A percentile compares a stretch with the other conserved stretches of the same genome.
Evolutionary conservation across 305 asterid genomes (phyloP).

Genomic region (Vinca major): DNA sequence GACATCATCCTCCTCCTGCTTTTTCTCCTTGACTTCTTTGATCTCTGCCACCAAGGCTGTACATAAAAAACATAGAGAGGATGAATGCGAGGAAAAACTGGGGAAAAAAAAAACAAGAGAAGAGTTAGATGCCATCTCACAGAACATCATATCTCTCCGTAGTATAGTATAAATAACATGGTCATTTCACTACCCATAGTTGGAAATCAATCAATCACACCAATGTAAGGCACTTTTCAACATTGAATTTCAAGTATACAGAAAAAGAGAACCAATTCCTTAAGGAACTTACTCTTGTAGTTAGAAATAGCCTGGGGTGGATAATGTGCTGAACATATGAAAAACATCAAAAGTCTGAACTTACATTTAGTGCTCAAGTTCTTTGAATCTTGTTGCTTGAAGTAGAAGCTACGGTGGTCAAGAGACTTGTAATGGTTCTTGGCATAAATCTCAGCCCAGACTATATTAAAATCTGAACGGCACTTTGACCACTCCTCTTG

Average conservation of each 20-base stretch:
- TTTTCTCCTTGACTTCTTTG: slow-evolving; percentile 81
- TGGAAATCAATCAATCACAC: too few species aligned
- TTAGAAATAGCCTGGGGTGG: background rate
- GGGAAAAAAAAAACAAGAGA: slow-evolving; percentile 4
- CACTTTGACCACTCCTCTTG: slow-evolving; percentile 98
- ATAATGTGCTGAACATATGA: too few species aligned
- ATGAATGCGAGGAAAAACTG: slow-evolving; percentile 23
- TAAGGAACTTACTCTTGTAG: background rate
- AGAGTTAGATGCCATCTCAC: background rate
- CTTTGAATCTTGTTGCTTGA: slow-evolving; percentile 98
- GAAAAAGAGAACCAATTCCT: background rate
- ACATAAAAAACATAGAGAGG: slow-evolving; percentile 18
- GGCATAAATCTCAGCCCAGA: slow-evolving; percentile 95
- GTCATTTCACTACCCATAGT: background rate
- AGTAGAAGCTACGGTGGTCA: slow-evolving; percentile 97
- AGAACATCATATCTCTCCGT: background rate
- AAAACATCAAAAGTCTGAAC: slow-evolving; percentile 21
- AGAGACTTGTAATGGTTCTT: slow-evolving; percentile 98
- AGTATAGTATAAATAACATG: background rate
- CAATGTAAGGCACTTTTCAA: background rate
- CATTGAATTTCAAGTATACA: background rate
- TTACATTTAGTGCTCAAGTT: slow-evolving; percentile 86
- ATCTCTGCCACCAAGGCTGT: slow-evolving; percentile 85
- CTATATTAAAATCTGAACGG: slow-evolving; percentile 87
- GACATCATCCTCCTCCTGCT: slow-evolving; percentile 68